phyloP scores from a whole-genome alignment of 306 rosid species.

The Astragalus glycyphyllos region DNA sequence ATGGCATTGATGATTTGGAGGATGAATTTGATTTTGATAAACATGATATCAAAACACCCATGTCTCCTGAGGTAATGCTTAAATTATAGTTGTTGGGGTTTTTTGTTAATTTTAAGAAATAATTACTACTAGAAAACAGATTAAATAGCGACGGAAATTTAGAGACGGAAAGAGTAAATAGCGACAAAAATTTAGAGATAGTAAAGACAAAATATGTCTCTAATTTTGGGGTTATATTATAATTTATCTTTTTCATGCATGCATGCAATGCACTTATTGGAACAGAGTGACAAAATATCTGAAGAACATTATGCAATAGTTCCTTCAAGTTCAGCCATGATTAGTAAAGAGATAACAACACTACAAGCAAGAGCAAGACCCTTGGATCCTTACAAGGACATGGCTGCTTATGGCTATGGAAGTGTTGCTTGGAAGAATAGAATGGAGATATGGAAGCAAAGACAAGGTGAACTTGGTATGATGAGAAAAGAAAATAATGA shows the following conservation, averaged over 20 bases:
- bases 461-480: constrained; percentile 43
- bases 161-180: too few relatives aligned
- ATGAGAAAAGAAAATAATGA: constrained; percentile 45
- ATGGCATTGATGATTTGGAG: constrained; percentile 69
- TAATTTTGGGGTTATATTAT: neutral
- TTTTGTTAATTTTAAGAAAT: too few relatives aligned
- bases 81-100: neutral
- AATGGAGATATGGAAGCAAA: constrained; percentile 65
- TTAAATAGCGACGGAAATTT: too few relatives aligned
- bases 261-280: constrained; percentile 38
- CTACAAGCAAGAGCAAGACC: constrained; percentile 48
- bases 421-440: constrained; percentile 74
- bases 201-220: too few relatives aligned
- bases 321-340: constrained; percentile 45
- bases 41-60: constrained; percentile 22
- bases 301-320: constrained; percentile 55
- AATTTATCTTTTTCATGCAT: constrained; percentile 30
- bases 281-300: constrained; percentile 52
- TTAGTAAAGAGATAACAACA: constrained; percentile 38
- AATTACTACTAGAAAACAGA: too few relatives aligned
- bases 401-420: constrained; percentile 76
- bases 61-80: constrained; percentile 46
- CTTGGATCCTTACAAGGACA: constrained; percentile 72
- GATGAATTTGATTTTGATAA: constrained; percentile 58
- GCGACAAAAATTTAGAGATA: too few relatives aligned